These are phyloP conservation scores for Senna siamea DNA, from an alignment of 306 rosid species.

Conservation along the genomic window DNA sequence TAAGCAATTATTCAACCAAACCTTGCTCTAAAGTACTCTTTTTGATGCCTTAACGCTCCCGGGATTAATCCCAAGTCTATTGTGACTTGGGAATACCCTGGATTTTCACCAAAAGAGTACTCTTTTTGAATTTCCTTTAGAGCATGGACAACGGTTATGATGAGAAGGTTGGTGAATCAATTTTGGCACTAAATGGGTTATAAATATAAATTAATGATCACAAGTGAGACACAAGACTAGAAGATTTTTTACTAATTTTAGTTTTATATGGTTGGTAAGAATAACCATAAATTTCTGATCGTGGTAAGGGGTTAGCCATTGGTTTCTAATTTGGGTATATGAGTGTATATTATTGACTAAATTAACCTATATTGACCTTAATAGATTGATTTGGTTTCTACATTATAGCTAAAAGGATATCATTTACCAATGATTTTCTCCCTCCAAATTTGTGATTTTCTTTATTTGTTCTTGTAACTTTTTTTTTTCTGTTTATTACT, in stretches of 20 bases:
- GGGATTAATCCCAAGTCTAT: too few species aligned
- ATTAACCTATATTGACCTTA: neutral
- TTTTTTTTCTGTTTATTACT: too few species aligned
- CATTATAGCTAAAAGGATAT: neutral
- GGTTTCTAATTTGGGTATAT: constrained; percentile 41
- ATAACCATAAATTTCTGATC: constrained; percentile 30
- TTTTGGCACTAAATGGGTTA: neutral
- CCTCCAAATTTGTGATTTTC: neutral
- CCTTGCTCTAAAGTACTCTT: too few species aligned
- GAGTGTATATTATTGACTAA: neutral
- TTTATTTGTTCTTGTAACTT: too few species aligned
- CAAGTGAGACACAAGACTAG: too few species aligned
- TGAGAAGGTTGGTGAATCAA: constrained; percentile 15
- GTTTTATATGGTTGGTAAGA: neutral
- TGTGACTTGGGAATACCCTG: too few species aligned
- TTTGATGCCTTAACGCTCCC: too few species aligned
- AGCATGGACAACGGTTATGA: constrained; percentile 2
- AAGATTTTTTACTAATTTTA: neutral
- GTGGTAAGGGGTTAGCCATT: constrained; percentile 45
- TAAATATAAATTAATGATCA: neutral
- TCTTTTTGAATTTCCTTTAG: neutral
- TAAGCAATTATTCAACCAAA: too few species aligned
- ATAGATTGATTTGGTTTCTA: neutral
- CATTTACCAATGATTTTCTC: neutral
- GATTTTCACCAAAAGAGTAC: too few species aligned